These are phyloP conservation scores for Kernera saxatilis DNA, from an alignment of 345 rosid species.

Conservation along the genomic window DNA sequence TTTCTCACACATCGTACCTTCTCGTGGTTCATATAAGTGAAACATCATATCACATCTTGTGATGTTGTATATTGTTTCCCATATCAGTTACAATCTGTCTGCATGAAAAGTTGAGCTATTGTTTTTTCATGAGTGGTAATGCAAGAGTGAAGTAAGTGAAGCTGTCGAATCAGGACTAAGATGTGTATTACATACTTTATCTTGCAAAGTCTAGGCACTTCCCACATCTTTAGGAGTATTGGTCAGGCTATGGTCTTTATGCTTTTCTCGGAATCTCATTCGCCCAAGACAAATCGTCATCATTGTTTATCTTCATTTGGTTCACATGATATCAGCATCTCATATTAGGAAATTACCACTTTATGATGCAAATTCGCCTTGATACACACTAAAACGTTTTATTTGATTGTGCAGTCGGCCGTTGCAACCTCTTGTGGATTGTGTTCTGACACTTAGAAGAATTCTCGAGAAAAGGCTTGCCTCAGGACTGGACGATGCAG, in stretches of 20 bases:
- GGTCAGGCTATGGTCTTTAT: neutral
- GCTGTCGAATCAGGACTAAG: neutral
- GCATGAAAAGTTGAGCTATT: neutral
- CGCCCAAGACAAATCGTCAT: neutral
- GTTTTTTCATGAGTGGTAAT: neutral
- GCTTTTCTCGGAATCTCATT: neutral
- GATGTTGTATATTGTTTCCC: neutral
- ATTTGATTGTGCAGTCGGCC: slow-evolving; percentile 47
- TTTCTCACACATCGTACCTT: neutral
- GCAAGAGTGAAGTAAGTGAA: neutral
- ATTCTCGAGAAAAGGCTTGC: slow-evolving; percentile 50
- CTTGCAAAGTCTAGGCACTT: neutral
- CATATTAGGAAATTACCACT: neutral
- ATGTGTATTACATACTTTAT: neutral
- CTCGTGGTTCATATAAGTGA: neutral
- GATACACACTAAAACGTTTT: neutral
- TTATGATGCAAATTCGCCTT: neutral
- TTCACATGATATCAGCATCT: neutral
- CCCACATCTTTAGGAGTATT: neutral
- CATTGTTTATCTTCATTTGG: neutral
- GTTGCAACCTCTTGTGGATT: slow-evolving; percentile 80
- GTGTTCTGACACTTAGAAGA: slow-evolving; percentile 46
- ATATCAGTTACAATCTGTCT: neutral
- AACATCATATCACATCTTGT: neutral
- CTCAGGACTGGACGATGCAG: slow-evolving; percentile 48